Base-by-base conservation (phyloP, 306 rosid genomes). In the Hippophae tibetana region DNA sequence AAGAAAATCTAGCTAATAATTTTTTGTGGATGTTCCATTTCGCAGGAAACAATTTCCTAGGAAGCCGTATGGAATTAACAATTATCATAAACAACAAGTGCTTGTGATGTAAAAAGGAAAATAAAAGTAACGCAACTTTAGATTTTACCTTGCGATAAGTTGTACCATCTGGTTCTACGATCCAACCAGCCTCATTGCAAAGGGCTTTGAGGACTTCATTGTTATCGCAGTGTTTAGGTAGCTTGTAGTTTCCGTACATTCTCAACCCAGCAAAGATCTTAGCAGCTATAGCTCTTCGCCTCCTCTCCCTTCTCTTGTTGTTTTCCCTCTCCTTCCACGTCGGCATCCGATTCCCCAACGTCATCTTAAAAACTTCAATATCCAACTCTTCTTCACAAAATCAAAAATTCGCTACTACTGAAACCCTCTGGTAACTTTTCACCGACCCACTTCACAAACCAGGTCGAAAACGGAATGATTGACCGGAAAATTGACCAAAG, bases 121-220 rank as follows among this genome's bases (percentile, higher is more conserved):
- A 0, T 23, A 25, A 52, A 14, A 38, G 13, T 10, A 25, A n/a
- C 6, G 26, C 3, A 11, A 13, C 13, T 6, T 13, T 10, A 13
- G 42, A 47, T 9, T 45, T 54, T 84, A 89, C 97, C 97, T 86
- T 89, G 18, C 88, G 87, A 56, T 89, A 89, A 10, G 97, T 86
- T 67, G 95, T 89, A 64, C 95, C 95, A 31, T 89, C 97, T 2
- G 76, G 72, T 70, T 89, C 95, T 53, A 89, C 95, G 62, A 58
- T 71, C 95, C 95, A 89, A 64, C 95, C 93, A 6, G 95, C 97
- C 42, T 89, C 95, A 61, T 78, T 71, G 69, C 95, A 89, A 64
- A 89, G 93, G 61, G 97, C 97, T 55, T 86, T 89, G 63, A 89
- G 93, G 47, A 86, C 97, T 72, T 89, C 95, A n/a, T 89, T 89